Base-by-base conservation (phyloP, 306 rosid species). In the Quillaja saponaria region DNA sequence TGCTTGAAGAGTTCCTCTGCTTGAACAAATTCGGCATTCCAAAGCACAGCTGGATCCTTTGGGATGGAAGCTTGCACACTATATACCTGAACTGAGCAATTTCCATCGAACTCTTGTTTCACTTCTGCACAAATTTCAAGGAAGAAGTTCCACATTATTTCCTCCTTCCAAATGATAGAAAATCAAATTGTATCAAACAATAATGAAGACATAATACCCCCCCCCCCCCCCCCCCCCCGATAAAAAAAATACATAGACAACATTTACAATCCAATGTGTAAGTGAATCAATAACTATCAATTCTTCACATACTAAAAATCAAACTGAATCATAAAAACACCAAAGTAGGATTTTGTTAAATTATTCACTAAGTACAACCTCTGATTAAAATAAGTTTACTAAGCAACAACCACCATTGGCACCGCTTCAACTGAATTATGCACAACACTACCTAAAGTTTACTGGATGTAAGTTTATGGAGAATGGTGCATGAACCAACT, bases 11-110 rank as follows among this genome's bases (percentile, higher is more conserved):
- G 90, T 71, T 87, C 95, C 55, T 94, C 96, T 38, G 97, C 94
- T 86, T 94, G 99, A 68, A 94, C 71, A 78, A 80, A 89, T 71
- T 94, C 99, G 13, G 83, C 71, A 83, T 89, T 89, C 99, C 99
- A 87, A 40, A 94, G 87, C 64, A 76, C 72, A 66, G 97, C 90
- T 45, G 91, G 81, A 75, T 94, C 99, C 86, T 89, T 89, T 68
- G 99, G 99, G 34, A 89, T 80, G 76, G 81, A 81, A 56, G 88
- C 80, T 71, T 94, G 99, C 71, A 94, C 99, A 61, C 99, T 89
- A 60, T 94, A 94, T 42, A 94, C 89, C 61, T 85, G 95, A 50
- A 89, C 78, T 3, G 99, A 94, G 80, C 87, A 87, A 77, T 72
- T 69, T 13, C 84, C 95, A 61, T 83, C 95, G 80, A 89, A 89